These are phyloP conservation scores for Zelonia costaricensis DNA, from an alignment of 208 protist genomes.

Conservation along the genomic window DNA sequence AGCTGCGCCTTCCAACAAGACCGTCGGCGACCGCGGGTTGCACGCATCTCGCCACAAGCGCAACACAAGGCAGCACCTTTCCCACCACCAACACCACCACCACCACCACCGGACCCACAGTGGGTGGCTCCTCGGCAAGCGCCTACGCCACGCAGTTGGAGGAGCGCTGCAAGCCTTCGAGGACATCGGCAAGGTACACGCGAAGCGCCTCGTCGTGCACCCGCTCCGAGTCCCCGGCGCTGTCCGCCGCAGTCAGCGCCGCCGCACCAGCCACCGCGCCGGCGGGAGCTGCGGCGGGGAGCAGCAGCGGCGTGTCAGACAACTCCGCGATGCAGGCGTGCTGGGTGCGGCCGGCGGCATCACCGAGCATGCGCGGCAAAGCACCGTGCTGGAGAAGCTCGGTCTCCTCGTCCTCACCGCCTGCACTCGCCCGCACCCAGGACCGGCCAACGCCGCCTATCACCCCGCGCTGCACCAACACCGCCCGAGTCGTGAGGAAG, in stretches of 20 bases:
- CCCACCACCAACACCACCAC: no score
- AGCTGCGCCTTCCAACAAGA: no score
- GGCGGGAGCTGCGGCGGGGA: not conserved
- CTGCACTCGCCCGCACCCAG: conserved; percentile 5
- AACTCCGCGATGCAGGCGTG: conserved; percentile 17
- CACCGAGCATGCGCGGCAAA: conserved; percentile 25
- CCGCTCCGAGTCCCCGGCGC: conserved; percentile 3
- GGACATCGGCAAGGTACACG: conserved; percentile 47
- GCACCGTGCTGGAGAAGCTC: not conserved
- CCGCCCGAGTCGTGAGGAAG: conserved; percentile 53
- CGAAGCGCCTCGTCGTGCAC: conserved; percentile 42
- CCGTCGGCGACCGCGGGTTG: no score
- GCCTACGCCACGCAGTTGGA: conserved; percentile 33
- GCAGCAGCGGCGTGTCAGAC: conserved; percentile 14
- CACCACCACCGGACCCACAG: not conserved
- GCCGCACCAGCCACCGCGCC: not conserved
- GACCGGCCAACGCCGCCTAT: not conserved
- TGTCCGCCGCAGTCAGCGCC: no score
- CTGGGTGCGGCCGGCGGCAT: conserved; percentile 8
- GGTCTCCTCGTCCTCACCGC: not conserved
- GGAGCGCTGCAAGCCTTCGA: conserved; percentile 54
- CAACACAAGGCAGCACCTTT: no score
- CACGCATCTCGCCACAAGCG: no score
- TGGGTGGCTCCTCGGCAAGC: no score
- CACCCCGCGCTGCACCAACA: conserved; percentile 40